Percentiles rank a stretch among this genome's conserved stretches.
Conservation (phyloP, 805 yeast genomes). For the Metschnikowia aberdeeniae region DNA sequence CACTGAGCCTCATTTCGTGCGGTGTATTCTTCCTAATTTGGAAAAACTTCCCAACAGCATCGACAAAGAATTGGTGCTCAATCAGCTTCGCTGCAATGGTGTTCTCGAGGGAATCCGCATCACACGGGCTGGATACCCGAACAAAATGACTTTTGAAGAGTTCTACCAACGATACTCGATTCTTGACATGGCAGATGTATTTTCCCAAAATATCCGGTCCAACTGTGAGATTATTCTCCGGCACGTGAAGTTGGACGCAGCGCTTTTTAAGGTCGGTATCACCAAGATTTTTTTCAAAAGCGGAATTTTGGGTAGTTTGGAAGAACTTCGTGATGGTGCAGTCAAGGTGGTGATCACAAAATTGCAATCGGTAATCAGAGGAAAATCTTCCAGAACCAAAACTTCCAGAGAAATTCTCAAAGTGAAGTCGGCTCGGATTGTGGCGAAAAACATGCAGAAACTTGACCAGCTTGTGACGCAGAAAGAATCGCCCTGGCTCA, state of each 20-base stretch:
- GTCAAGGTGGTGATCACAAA: slow-evolving; percentile 51
- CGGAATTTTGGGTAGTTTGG: slow-evolving; percentile 75
- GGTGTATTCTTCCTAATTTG: slow-evolving; percentile 91
- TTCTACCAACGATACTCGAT: slow-evolving; percentile 73
- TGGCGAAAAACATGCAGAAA: slow-evolving; percentile 56
- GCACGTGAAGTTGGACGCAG: slow-evolving; percentile 55
- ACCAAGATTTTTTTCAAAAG: slow-evolving; percentile 73
- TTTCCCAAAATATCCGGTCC: slow-evolving; percentile 50
- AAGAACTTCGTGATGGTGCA: slow-evolving; percentile 66
- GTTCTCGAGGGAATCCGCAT: slow-evolving; percentile 96
- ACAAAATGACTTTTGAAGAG: slow-evolving; percentile 78
- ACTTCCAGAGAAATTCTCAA: slow-evolving; percentile 49
- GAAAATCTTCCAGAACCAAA: slow-evolving; percentile 50
- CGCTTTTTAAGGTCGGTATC: slow-evolving; percentile 62
- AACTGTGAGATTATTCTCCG: slow-evolving; percentile 66
- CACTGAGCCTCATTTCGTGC: slow-evolving; percentile 94
- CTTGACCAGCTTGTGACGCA: slow-evolving; percentile 49
- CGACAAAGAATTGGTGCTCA: slow-evolving; percentile 72
- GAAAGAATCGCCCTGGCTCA: slow-evolving; percentile 56
- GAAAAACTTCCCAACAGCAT: slow-evolving; percentile 66
- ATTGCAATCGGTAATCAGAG: slow-evolving; percentile 66
- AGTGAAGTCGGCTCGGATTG: slow-evolving; percentile 64
- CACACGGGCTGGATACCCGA: slow-evolving; percentile 96
- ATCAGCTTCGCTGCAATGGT: slow-evolving; percentile 94
- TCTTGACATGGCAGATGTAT: slow-evolving; percentile 46